Evolutionary conservation across 768 basidiomycete genomes (phyloP).

Genomic region (Lactarius hengduanensis): DNA sequence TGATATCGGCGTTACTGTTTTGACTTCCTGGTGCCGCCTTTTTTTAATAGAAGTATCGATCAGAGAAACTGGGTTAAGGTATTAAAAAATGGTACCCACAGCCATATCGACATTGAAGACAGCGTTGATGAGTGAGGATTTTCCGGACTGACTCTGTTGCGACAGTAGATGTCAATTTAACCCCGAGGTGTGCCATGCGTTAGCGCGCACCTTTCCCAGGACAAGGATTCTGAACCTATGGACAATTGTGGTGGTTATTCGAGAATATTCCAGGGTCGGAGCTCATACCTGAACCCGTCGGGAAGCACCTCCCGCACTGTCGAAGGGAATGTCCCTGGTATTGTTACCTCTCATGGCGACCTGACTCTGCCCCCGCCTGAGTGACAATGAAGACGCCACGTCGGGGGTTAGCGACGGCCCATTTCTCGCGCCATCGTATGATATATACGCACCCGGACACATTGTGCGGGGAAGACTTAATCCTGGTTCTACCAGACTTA

Average conservation of each 20-base stretch:
- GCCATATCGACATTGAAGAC: constrained; percentile 11
- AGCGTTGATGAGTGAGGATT: constrained; percentile 14
- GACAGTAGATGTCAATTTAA: too few relatives aligned
- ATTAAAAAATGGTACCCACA: neutral
- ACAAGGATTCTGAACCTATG: constrained; percentile 5
- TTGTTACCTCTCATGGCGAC: too few relatives aligned
- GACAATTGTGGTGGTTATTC: neutral
- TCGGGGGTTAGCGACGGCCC: too few relatives aligned
- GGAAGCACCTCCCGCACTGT: neutral
- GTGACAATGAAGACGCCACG: too few relatives aligned
- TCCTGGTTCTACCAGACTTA: neutral
- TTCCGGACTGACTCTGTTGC: constrained; percentile 10
- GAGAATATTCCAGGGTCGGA: too few relatives aligned
- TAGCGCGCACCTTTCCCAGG: too few relatives aligned
- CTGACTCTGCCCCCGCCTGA: neutral
- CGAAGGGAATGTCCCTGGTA: neutral
- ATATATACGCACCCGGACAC: neutral
- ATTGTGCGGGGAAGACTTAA: neutral
- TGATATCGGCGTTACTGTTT: neutral
- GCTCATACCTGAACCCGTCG: constrained; percentile 8
- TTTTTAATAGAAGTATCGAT: too few relatives aligned
- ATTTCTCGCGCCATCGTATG: too few relatives aligned
- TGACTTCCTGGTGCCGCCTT: neutral
- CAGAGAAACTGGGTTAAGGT: neutral
- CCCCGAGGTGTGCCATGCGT: too few relatives aligned